Evolutionary conservation across 1,284 basidiomycete species (phyloP).

Genomic region (Laetiporus sulphureus): DNA sequence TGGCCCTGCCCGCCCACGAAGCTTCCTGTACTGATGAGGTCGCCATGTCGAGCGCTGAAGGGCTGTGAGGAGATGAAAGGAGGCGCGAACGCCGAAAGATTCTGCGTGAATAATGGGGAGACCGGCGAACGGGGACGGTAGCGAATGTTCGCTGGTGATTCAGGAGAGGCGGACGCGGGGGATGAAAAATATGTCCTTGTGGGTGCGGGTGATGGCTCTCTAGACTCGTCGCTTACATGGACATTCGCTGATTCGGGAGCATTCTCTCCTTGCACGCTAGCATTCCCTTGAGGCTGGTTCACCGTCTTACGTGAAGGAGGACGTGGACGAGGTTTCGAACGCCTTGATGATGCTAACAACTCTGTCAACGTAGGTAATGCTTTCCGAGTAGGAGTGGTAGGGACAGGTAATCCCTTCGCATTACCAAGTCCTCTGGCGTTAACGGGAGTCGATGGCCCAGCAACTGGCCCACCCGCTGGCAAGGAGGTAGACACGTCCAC

Average conservation of each 20-base stretch:
- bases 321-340: conserved; percentile 27
- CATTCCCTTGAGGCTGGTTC: too few species aligned
- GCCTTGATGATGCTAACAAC: conserved; percentile 29
- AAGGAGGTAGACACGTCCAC: too few species aligned
- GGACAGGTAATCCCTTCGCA: conserved; percentile 21
- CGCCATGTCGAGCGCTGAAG: conserved; percentile 9
- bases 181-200: conserved; percentile 37
- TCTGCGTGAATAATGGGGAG: conserved; percentile 33
- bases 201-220: conserved; percentile 19
- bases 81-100: conserved; percentile 31
- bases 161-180: conserved; percentile 31
- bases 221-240: neutral
- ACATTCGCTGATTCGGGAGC: too few species aligned
- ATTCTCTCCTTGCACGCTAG: too few species aligned
- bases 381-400: conserved; percentile 20
- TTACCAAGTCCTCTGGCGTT: conserved; percentile 21
- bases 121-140: conserved; percentile 27
- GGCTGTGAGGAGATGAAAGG: conserved; percentile 34
- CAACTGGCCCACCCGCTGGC: too few species aligned
- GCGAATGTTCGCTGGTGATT: conserved; percentile 19
- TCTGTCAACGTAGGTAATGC: conserved; percentile 28
- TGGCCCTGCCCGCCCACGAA: conserved; percentile 10
- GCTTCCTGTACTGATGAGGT: conserved; percentile 7
- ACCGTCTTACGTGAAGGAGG: conserved; percentile 30
- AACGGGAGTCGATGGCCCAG: too few species aligned